phyloP scores from a whole-genome alignment of 805 yeast species.

The Teunomyces barrocoloradensis region DNA sequence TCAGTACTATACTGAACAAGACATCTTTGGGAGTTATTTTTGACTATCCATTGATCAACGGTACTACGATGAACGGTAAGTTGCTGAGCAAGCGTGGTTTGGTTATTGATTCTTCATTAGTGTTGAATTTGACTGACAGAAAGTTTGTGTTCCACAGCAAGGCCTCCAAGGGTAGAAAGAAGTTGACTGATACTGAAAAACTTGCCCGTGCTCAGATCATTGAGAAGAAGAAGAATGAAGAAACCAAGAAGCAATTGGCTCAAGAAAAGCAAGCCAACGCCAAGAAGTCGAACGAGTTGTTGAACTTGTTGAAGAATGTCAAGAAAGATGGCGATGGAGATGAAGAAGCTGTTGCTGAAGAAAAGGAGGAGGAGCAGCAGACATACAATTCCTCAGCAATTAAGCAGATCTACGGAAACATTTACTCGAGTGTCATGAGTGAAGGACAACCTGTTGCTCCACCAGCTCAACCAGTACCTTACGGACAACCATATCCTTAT shows the following conservation, averaged over 20 bases:
- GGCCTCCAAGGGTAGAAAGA: constrained; percentile 47
- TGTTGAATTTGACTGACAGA: constrained; percentile 70
- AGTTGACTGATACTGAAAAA: constrained; percentile 23
- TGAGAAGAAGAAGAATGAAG: constrained; percentile 5
- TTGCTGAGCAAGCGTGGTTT: constrained; percentile 78
- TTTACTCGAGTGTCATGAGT: constrained; percentile 42
- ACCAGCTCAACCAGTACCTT: constrained; percentile 8
- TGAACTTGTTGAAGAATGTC: constrained; percentile 25
- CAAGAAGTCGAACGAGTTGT: constrained; percentile 29
- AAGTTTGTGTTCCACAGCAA: constrained; percentile 77
- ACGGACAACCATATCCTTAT: constrained; percentile 1
- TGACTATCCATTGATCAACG: constrained; percentile 80
- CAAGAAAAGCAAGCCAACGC: constrained; percentile 12
- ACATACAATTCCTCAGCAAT: constrained; percentile 28
- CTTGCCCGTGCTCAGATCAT: constrained; percentile 8
- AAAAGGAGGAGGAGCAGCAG: constrained; percentile 6
- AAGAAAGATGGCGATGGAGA: constrained; percentile 8
- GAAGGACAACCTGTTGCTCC: constrained; percentile 24
- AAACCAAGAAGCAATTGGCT: constrained; percentile 6
- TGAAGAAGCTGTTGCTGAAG: constrained; percentile 5
- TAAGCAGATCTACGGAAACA: constrained; percentile 42
- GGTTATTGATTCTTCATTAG: constrained; percentile 74
- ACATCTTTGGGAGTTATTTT: constrained; percentile 74
- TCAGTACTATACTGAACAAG: constrained; percentile 55
- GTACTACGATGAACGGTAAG: constrained; percentile 77